Conservation (phyloP, 495 filamentous ascomycete species). For the Beverwykella pulmonaria region DNA sequence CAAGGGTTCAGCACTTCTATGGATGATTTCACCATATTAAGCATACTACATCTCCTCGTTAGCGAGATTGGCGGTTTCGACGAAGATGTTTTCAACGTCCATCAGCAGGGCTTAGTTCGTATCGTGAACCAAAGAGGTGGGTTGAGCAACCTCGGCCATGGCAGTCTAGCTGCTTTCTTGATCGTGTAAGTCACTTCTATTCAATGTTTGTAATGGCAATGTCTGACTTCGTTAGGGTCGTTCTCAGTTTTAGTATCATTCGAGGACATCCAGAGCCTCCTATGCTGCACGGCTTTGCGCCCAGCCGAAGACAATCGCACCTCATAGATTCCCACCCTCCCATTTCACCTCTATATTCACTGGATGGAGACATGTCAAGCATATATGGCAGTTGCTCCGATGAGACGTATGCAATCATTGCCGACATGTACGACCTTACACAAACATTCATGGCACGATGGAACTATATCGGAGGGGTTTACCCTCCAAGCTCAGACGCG, state of each 20-base stretch:
- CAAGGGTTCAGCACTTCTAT: constrained; percentile 13
- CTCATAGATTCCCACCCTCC: constrained; percentile 1
- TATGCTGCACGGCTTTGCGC: constrained; percentile 29
- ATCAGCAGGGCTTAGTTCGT: constrained; percentile 27
- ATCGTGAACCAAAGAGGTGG: constrained; percentile 34
- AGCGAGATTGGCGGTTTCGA: constrained; percentile 30
- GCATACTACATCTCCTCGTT: constrained; percentile 33
- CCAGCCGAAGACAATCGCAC: constrained; percentile 9
- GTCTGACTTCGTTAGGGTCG: constrained; percentile 9
- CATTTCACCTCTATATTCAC: constrained; percentile 27
- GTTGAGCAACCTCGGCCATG: constrained; percentile 22
- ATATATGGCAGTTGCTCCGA: constrained; percentile 26
- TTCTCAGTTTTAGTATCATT: constrained; percentile 25
- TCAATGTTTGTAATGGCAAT: not conserved
- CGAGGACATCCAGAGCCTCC: constrained; percentile 23
- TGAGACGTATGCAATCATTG: constrained; percentile 24
- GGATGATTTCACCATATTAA: constrained; percentile 33
- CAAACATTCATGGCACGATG: constrained; percentile 25
- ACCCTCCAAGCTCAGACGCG: not conserved
- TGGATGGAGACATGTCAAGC: constrained; percentile 17
- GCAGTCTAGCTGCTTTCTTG: constrained; percentile 22
- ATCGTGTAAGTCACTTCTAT: constrained; percentile 24
- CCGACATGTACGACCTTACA: constrained; percentile 34
- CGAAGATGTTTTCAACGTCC: constrained; percentile 36
- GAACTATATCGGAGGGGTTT: constrained; percentile 17